Evolutionary conservation across 441 rosid genomes (phyloP), one percentile per base, ranked within the genome.

Genomic region (Eruca vesicaria): DNA sequence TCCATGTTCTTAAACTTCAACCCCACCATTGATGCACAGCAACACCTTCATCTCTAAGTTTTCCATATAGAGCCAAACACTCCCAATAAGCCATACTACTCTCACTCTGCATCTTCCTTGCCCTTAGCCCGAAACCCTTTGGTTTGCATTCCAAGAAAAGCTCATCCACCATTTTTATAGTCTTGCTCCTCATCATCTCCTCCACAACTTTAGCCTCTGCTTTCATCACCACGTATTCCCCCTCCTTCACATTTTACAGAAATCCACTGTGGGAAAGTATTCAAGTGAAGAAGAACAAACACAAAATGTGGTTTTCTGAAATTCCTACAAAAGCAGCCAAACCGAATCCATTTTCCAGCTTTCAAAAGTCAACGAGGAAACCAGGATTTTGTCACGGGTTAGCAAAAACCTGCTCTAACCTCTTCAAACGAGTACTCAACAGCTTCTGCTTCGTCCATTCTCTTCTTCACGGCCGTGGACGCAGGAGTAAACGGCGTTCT

Each of bases 21-120:
- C 92, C 92, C 97, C 96, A 90, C 96, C 96, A 90, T 82, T 90
- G 96, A 78, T 90, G 96, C 72, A 89, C 90, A 0, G 90, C 97
- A 75, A 90, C 79, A 45, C 93, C 93, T 74, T 87, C 91, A 66
- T 90, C 96, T 75, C 87, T 83, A 14, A 86, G 78, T 81, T 82
- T 87, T 19, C 93, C 94, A 43, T 89, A 89, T 74, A 90, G 58
- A 67, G 96, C 91, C 84, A 90, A 81, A 62, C 96, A 92, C 52
- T 90, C 88, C 96, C 94, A 90, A 18, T 92, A 89, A 73, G 91
- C 88, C 78, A 85, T 87, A 68, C 76, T 78, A 69, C 80, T 81
- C 66, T 82, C 68, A 20, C 71, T 72, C 43, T 70, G 68, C 67
- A 62, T 66, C 61, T 61, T 77, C 14, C 77, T 68, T 66, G 73